Evolutionary conservation across 75 land plant species (phyloP).

Genomic region (Gnetum montanum): DNA sequence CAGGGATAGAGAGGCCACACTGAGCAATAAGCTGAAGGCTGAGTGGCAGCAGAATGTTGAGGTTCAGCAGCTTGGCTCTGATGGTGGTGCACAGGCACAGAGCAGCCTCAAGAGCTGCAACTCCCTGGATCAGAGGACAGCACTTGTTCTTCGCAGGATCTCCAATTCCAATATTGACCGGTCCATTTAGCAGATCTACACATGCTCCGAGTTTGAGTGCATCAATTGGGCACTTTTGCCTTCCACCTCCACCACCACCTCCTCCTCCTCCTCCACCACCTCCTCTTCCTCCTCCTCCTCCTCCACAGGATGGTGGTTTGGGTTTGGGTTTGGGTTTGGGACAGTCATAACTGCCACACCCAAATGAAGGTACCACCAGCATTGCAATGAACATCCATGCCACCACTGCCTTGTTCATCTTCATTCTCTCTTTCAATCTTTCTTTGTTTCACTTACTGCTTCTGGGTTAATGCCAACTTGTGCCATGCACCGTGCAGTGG

Average conservation of each 20-base stretch:
- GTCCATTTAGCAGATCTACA: neutral
- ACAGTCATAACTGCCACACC: too few relatives aligned
- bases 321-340: too few relatives aligned
- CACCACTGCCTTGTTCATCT: too few relatives aligned
- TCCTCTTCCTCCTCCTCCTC: too few relatives aligned
- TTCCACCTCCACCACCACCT: neutral
- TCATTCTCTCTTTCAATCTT: too few relatives aligned
- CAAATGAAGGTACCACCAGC: too few relatives aligned
- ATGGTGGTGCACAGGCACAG: conserved; percentile 27
- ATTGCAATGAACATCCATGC: too few relatives aligned
- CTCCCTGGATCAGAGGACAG: conserved; percentile 23
- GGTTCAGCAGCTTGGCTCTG: conserved; percentile 22
- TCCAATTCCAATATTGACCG: neutral
- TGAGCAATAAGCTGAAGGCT: conserved; percentile 17
- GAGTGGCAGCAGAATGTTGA: conserved; percentile 21
- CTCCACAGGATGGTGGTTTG: too few relatives aligned
- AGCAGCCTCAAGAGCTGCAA: conserved; percentile 16
- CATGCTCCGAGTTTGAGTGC: conserved; percentile 7
- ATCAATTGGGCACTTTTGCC: neutral
- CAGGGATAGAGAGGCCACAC: conserved; percentile 22
- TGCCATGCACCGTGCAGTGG: too few relatives aligned
- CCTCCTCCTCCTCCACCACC: neutral
- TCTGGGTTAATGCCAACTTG: too few relatives aligned
- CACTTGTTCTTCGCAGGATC: neutral
- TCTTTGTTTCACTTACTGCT: too few relatives aligned